Base-by-base conservation (phyloP, 2,329 filamentous ascomycete species). In the Colletotrichum theobromicola region DNA sequence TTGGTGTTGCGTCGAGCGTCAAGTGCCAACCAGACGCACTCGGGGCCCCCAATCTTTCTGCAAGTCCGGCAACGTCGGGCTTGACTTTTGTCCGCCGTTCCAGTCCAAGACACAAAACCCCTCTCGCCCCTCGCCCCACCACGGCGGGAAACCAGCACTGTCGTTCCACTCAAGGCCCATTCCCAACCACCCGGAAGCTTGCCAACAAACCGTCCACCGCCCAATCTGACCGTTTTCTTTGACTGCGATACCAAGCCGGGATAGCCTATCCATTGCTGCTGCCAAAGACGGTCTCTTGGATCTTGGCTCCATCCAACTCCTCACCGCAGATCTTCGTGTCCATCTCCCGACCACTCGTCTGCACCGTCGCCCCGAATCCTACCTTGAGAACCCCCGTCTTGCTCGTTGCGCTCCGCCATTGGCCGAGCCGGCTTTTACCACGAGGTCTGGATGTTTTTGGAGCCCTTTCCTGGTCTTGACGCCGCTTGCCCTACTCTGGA, bases 321-420 rank as follows among this genome's bases (percentile, higher is more conserved):
- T 74, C 62, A 74, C 62, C 57, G 72, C 68, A 67, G 68, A 72
- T 74, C 68, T 74, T 53, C 68, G 46, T 67, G 72, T 72, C 62
- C 28, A 66, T 67, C 42, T 67, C 68, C 72, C 72, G 42, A 62
- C 28, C 42, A 63, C 18, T 66, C 53, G 26, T 71, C 42, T n/a
- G 67, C 67, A 62, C n/a, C 32, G 65, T n/a, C 50, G 28, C 67
- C 61, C 67, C 67, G 26, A 55, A 28, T 28, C 37, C 61, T 64
- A 24, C 50, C 21, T 55, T 55, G 50, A 55, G 26, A 28, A 55
- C 9, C 50, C 34, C 46, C 55, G 35, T 50, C 24, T 32, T n/a
- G 18, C 37, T 21, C 55, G 35, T 50, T 28, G 24, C 18, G 35
- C 37, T 13, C 15, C 62, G 24, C 15, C 42, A 37, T 74, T 67